These are phyloP conservation scores for Fusarium metavorans DNA, from an alignment of 2,329 filamentous ascomycete genomes.

Conservation along the genomic window DNA sequence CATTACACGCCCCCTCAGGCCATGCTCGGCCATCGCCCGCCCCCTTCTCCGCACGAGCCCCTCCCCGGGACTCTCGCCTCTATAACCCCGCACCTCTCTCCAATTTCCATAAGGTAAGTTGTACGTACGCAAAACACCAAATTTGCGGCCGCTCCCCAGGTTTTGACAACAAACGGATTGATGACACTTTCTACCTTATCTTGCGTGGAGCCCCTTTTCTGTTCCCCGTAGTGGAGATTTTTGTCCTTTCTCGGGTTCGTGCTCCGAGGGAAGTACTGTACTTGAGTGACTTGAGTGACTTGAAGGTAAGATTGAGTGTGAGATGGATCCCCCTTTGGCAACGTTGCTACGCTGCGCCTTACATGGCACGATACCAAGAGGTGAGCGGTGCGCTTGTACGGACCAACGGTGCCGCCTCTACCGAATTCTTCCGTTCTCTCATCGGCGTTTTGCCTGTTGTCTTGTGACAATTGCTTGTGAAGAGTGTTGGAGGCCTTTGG, in stretches of 20 bases:
- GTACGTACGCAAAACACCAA: conserved; percentile 39
- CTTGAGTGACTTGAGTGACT: conserved; percentile 22
- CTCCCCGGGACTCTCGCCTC: conserved; percentile 7
- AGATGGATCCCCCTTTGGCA: neutral
- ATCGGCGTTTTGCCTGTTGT: neutral
- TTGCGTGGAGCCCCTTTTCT: neutral
- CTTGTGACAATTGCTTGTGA: neutral
- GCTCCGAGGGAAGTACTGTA: conserved; percentile 30
- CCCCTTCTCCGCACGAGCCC: conserved; percentile 29
- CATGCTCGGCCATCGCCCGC: conserved; percentile 1
- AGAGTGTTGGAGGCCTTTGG: neutral
- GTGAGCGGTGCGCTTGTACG: neutral
- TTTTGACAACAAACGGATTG: neutral
- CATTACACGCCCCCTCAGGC: neutral
- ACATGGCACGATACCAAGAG: conserved; percentile 10
- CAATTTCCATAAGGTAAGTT: conserved; percentile 44
- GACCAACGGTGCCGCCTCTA: neutral
- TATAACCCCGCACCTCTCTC: conserved; percentile 28
- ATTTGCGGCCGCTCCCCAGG: conserved; percentile 6
- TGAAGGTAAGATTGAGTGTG: neutral
- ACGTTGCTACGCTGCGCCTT: neutral
- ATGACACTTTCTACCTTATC: conserved; percentile 13
- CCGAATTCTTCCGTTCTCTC: neutral
- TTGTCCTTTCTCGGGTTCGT: conserved; percentile 17
- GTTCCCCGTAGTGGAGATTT: conserved; percentile 11